A percentile compares a stretch with the other conserved stretches of the same genome.
Evolutionary conservation across 306 rosid species (phyloP).

Genomic region (Alnus glutinosa): DNA sequence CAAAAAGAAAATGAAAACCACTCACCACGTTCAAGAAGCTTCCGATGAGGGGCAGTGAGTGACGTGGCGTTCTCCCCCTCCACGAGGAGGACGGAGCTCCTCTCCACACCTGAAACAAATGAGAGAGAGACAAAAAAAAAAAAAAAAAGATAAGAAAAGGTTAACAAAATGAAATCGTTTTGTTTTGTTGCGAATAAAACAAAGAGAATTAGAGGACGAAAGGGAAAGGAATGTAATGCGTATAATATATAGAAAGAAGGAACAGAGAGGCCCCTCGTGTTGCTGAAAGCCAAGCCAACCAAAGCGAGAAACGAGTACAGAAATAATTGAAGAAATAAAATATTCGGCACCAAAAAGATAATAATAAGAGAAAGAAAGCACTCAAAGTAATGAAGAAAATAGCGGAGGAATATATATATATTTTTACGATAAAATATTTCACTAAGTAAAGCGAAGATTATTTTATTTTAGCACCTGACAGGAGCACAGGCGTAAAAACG

Average conservation of each 20-base stretch:
- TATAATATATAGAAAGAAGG: neutral
- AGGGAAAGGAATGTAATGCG: neutral
- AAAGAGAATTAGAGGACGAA: neutral
- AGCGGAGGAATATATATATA: neutral
- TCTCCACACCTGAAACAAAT: constrained; percentile 26
- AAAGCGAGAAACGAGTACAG: neutral
- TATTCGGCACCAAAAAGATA: neutral
- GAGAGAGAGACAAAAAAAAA: neutral
- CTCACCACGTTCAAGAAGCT: constrained; percentile 48
- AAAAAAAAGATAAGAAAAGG: neutral
- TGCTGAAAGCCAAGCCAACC: constrained; percentile 17
- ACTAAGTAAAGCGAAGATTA: neutral
- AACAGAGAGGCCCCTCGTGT: constrained; percentile 18
- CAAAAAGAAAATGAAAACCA: neutral
- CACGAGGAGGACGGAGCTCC: neutral
- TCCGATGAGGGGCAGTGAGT: constrained; percentile 49
- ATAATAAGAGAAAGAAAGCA: too few relatives aligned
- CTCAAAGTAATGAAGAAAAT: neutral
- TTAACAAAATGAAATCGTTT: neutral
- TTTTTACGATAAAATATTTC: neutral
- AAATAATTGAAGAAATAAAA: neutral
- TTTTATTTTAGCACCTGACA: constrained; percentile 26
- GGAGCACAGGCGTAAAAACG: constrained; percentile 19
- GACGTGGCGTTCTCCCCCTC: constrained; percentile 19
- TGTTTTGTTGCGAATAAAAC: neutral